Evolutionary conservation across 2,329 filamentous ascomycete genomes (phyloP), one percentile per base, ranked within the genome.

Genomic region (Cryphonectria japonica): DNA sequence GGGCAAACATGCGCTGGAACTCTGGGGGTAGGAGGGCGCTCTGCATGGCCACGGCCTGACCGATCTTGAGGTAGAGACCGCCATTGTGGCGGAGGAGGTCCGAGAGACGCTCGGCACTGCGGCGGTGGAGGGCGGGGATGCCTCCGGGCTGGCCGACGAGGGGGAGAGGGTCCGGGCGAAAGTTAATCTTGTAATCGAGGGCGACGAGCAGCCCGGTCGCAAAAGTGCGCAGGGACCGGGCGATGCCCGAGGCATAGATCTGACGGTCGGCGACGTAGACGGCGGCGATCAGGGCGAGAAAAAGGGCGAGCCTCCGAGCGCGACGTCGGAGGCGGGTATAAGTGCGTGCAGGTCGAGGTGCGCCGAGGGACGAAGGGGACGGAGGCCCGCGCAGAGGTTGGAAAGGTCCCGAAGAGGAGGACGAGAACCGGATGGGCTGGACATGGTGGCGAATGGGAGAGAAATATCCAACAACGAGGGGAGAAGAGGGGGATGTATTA

Each of bases 41-140:
- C 85, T 99, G 96, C 96, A 98, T 98, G 19, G 95, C 96, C 75
- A 99, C 95, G 5, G 96, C 96, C 85, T 99, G 96, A 0, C 96
- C 96, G 71, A 99, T 98, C 86, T 99, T 99, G 78, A 98, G 86
- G 79, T 98, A 99, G 26, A 99, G 82, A 0, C 96, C 96, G 72
- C 96, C 95, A 85, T 99, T 99, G 69, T 88, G 84, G 37, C 93
- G 88, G 75, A 98, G 85, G 73, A 99, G 83, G 41, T 95, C 86
- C 72, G 93, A 97, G 52, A 98, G 83, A 37, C 93, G 87, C 82
- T 94, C 89, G 0, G 96, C 96, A 78, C 92, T 97, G 73, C 96
- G 91, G 52, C 87, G 84, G 81, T 99, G 96, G 66, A 98, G 83
- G 71, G 94, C 93, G 59, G 88, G 86, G 57, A 97, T 91, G 66